Base-by-base conservation (phyloP, 352 stramenopile species). In the Albugo laibachii region DNA sequence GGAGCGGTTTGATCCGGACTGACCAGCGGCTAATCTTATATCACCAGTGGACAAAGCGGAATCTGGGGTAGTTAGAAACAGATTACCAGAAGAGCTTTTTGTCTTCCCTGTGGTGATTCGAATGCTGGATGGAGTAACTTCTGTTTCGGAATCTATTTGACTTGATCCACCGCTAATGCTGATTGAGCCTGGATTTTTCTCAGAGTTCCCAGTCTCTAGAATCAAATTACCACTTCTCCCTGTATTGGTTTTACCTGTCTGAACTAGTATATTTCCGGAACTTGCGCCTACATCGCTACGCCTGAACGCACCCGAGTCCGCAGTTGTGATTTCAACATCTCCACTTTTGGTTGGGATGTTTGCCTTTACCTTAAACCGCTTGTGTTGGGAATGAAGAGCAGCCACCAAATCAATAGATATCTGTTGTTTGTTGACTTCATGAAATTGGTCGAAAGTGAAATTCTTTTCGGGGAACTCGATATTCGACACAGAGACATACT, bases 371-470 rank as follows among this genome's bases (percentile, higher is more conserved):
- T 61, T 77, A 34, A 87, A 80, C 2, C 73, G 68, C 14, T 59
- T 67, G 46, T 84, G 60, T 15, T 88, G 76, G 1, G 85, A 73
- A 55, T 96, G 86, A 21, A 96, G 66, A 21, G 83, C 84, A 36
- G 72, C 77, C 36, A 96, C 58, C 6, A 95, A 50, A 59, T 97
- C 91, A 36, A 97, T 76, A 4, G 81, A 71, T 6, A 97, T 80
- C 18, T 69, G 66, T 41, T 93, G 79, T 52, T 96, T 96, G 63
- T 97, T 86, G 27, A 97, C 83, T 70, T 97, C 81, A 48, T 93
- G 73, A 53, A 97, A 97, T 40, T 93, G 53, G 36, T 92, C 62
- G 27, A 94, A 69, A 10, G 63, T 76, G 49, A 95, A 91, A 39
- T 83, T 78, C 52, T 93, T 89, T 48, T 95, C 83, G 0, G 69